Evolutionary conservation across 2,329 filamentous ascomycete species (phyloP).

Genomic region (Sporothrix inflata): DNA sequence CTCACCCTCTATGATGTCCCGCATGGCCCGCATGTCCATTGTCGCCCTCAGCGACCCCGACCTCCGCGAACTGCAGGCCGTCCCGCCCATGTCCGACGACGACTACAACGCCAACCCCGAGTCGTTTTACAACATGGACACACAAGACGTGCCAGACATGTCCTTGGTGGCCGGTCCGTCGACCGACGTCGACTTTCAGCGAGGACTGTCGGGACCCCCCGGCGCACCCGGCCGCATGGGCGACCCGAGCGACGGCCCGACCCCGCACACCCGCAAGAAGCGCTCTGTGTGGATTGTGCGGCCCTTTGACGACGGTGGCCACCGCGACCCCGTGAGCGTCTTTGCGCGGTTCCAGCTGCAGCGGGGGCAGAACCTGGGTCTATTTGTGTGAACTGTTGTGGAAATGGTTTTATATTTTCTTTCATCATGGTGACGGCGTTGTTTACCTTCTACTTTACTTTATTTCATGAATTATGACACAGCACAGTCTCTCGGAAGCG

Average conservation of each 20-base stretch:
- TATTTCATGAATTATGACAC: not conserved
- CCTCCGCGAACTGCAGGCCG: constrained; percentile 30
- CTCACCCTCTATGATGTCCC: not conserved
- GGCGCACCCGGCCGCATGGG: not conserved
- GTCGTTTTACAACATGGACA: constrained; percentile 38
- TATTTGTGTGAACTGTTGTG: no score
- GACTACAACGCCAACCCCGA: constrained; percentile 35
- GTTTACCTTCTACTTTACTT: not conserved
- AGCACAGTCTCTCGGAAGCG: not conserved
- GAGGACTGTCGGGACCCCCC: not conserved
- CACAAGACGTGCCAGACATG: constrained; percentile 28
- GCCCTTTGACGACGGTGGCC: constrained; percentile 36
- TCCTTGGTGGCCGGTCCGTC: not conserved
- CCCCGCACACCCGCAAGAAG: constrained; percentile 29
- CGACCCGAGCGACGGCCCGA: constrained; percentile 12
- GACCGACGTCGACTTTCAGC: not conserved
- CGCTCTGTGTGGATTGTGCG: constrained; percentile 41
- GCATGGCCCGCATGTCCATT: constrained; percentile 28
- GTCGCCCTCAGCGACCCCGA: constrained; percentile 35
- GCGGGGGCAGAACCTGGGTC: constrained; percentile 34
- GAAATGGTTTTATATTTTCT: no score
- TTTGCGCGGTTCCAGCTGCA: constrained; percentile 37
- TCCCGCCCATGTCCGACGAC: constrained; percentile 29
- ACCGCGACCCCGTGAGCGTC: constrained; percentile 35
- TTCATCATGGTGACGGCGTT: no score